These are phyloP conservation scores for Colletotrichum agaves DNA, from an alignment of 2,329 filamentous ascomycete genomes.

Conservation along the genomic window DNA sequence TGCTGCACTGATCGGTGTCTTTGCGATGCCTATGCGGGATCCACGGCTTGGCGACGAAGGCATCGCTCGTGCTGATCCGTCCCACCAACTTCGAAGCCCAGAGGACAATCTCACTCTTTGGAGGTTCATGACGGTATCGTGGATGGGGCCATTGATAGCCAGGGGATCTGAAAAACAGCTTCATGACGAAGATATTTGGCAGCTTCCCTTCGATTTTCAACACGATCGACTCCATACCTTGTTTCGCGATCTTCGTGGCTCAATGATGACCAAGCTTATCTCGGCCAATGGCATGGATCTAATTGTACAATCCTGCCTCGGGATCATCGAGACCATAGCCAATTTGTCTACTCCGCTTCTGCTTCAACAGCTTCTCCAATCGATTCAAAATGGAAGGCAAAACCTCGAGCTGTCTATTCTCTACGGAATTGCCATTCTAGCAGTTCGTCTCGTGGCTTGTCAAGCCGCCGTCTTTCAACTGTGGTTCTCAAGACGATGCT, in stretches of 20 bases:
- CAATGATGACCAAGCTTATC: slow-evolving; percentile 75
- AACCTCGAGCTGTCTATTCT: slow-evolving; percentile 68
- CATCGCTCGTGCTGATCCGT: slow-evolving; percentile 71
- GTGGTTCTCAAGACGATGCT: slow-evolving; percentile 86
- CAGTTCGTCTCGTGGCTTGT: slow-evolving; percentile 68
- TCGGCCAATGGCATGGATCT: slow-evolving; percentile 84
- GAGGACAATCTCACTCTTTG: slow-evolving; percentile 84
- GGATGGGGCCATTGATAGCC: slow-evolving; percentile 80
- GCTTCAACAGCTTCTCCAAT: slow-evolving; percentile 75
- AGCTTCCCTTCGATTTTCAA: slow-evolving; percentile 82
- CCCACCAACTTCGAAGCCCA: slow-evolving; percentile 70
- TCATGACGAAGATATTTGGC: slow-evolving; percentile 84
- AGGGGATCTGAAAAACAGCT: slow-evolving; percentile 73
- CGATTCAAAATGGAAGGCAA: slow-evolving; percentile 66
- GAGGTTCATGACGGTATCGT: slow-evolving; percentile 87
- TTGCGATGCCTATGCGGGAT: slow-evolving; percentile 78
- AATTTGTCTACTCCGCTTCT: slow-evolving; percentile 73
- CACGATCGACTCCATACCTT: slow-evolving; percentile 78
- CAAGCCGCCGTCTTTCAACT: slow-evolving; percentile 76
- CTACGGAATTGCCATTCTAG: slow-evolving; percentile 72
- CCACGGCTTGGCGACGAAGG: slow-evolving; percentile 61
- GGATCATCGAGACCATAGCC: slow-evolving; percentile 67
- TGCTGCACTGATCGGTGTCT: slow-evolving; percentile 46
- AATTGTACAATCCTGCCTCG: slow-evolving; percentile 72
- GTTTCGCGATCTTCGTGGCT: slow-evolving; percentile 79